phyloP scores from a whole-genome alignment of 2,329 filamentous ascomycete species.

The Fusarium subtropicale region DNA sequence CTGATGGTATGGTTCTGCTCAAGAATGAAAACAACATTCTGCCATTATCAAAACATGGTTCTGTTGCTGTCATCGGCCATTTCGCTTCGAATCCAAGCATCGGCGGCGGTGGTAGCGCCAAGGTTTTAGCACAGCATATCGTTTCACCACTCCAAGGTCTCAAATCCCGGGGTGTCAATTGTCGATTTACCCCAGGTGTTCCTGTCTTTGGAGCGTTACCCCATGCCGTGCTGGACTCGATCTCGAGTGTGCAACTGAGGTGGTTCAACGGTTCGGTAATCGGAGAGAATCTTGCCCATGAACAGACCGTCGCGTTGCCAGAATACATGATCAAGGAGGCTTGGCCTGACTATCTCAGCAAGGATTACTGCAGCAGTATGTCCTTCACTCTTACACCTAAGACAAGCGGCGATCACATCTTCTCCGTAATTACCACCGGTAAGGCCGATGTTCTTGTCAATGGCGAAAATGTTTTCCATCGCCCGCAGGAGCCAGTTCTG shows the following conservation, averaged over 20 bases:
- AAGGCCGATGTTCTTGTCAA: not conserved
- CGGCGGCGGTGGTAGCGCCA: constrained; percentile 3
- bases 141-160: not conserved
- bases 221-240: not conserved
- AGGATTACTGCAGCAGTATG: not conserved
- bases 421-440: constrained; percentile 3
- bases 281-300: not conserved
- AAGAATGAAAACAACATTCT: not conserved
- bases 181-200: not conserved
- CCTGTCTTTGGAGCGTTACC: not conserved
- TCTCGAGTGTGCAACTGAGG: not conserved
- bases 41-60: rapidly evolving
- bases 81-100: not conserved
- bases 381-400: not conserved
- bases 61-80: not conserved
- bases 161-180: not conserved
- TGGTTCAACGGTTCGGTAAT: not conserved
- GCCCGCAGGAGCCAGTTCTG: not conserved
- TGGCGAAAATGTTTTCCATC: not conserved
- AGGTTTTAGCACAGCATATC: constrained; percentile 13
- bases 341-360: not conserved
- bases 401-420: not conserved
- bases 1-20: constrained; percentile 4
- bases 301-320: not conserved
- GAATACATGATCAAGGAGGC: constrained; percentile 20